phyloP scores from a whole-genome alignment of 2,329 filamentous ascomycete species.

The Ciborinia camelliae region DNA sequence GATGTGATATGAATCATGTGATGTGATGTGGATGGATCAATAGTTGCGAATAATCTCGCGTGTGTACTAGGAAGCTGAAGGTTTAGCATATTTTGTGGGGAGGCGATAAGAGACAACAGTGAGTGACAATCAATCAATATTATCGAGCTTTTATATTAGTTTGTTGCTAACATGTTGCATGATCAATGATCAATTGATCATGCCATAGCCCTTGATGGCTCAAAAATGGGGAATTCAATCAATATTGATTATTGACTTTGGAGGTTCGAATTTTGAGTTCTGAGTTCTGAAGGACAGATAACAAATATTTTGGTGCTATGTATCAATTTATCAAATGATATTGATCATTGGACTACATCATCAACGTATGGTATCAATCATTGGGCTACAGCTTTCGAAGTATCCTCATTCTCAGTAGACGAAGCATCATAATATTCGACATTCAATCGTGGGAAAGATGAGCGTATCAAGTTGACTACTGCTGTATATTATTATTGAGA shows the following conservation, averaged over 20 bases:
- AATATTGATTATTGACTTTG: neutral
- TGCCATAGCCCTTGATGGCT: neutral
- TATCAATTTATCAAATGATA: conserved; percentile 16
- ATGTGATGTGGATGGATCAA: neutral
- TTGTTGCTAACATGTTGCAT: no score
- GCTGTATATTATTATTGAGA: no score
- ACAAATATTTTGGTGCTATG: no score
- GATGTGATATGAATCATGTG: neutral
- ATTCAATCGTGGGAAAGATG: neutral
- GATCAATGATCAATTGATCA: no score
- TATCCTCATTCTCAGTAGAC: neutral
- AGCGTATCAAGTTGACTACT: neutral
- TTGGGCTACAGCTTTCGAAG: neutral
- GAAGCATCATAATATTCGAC: neutral
- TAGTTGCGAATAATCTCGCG: neutral
- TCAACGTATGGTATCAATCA: no score
- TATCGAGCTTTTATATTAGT: no score
- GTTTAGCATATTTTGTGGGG: neutral
- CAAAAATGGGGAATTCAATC: neutral
- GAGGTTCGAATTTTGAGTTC: neutral
- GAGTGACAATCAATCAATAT: no score
- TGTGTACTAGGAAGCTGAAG: neutral
- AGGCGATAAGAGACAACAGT: no score
- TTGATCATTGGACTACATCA: no score
- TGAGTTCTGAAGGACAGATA: neutral